phyloP scores from a whole-genome alignment of 306 rosid species.

The Sechiopsis laciniata region DNA sequence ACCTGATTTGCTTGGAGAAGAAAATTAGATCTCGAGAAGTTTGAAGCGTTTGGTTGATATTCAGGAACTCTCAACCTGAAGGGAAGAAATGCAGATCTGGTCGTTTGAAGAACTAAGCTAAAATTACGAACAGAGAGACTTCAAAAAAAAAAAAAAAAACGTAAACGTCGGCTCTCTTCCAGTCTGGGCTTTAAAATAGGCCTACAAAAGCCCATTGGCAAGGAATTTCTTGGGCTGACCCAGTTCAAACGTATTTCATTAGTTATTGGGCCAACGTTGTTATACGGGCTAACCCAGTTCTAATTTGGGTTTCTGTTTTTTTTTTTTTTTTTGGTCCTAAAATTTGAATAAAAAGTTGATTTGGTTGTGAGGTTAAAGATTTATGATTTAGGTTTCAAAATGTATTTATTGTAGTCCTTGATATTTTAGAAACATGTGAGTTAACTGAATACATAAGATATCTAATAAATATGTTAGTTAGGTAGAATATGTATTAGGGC shows the following conservation, averaged over 20 bases:
- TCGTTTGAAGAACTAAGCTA: constrained; percentile 9
- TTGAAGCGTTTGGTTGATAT: constrained; percentile 11
- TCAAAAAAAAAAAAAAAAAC: too few species aligned
- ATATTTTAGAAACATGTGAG: too few species aligned
- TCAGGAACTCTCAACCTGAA: constrained; percentile 5
- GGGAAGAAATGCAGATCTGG: constrained; percentile 20
- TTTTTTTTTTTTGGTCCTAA: too few species aligned
- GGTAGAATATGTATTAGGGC: too few species aligned
- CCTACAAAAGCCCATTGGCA: neutral
- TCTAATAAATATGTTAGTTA: too few species aligned
- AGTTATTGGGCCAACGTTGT: neutral
- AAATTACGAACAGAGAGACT: neutral
- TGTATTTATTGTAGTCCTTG: too few species aligned
- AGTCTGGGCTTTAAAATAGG: neutral
- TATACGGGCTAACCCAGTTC: neutral
- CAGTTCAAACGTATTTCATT: neutral
- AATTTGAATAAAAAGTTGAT: too few species aligned
- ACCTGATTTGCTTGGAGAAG: neutral
- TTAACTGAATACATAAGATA: too few species aligned
- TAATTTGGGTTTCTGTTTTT: neutral
- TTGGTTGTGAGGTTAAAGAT: too few species aligned
- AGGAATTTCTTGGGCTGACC: neutral
- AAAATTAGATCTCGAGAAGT: constrained; percentile 7
- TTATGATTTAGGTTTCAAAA: too few species aligned
- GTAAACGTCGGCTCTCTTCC: neutral